These are phyloP conservation scores for Furculomyces boomerangus DNA, from an alignment of 371 early-diverging fungal species.

Conservation along the genomic window DNA sequence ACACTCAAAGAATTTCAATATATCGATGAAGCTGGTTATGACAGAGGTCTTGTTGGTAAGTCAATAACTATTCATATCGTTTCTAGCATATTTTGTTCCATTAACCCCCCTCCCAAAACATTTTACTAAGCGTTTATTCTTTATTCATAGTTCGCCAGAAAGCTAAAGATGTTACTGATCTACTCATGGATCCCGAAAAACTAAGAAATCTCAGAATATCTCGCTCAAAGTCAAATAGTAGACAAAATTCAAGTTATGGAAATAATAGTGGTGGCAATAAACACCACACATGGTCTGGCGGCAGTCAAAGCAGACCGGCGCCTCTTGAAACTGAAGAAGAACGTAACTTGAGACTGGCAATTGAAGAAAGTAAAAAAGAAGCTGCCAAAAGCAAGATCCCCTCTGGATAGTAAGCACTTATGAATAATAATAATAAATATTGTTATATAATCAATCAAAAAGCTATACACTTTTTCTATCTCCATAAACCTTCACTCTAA, in stretches of 20 bases:
- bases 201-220: slow-evolving; percentile 35
- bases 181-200: slow-evolving; percentile 61
- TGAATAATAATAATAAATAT: background rate
- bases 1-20: slow-evolving; percentile 91
- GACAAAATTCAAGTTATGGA: background rate
- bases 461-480: background rate
- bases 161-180: slow-evolving; percentile 71
- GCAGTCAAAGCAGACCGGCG: background rate
- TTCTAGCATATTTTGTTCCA: background rate
- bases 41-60: slow-evolving; percentile 56
- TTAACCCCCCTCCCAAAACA: too few relatives aligned
- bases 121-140: too few relatives aligned
- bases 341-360: slow-evolving; percentile 54
- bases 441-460: background rate
- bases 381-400: slow-evolving; percentile 16
- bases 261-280: background rate
- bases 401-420: slow-evolving; percentile 9
- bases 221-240: background rate
- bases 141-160: slow-evolving; percentile 70
- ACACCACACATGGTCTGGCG: background rate
- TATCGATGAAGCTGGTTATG: slow-evolving; percentile 78
- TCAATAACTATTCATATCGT: background rate
- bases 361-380: slow-evolving; percentile 62
- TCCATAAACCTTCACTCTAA: background rate
- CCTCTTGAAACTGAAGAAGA: slow-evolving; percentile 40